Percentiles rank a stretch among this genome's conserved stretches.
These are phyloP conservation scores for Madurella mycetomatis DNA, from an alignment of 2,329 filamentous ascomycete species.

Conservation along the genomic window DNA sequence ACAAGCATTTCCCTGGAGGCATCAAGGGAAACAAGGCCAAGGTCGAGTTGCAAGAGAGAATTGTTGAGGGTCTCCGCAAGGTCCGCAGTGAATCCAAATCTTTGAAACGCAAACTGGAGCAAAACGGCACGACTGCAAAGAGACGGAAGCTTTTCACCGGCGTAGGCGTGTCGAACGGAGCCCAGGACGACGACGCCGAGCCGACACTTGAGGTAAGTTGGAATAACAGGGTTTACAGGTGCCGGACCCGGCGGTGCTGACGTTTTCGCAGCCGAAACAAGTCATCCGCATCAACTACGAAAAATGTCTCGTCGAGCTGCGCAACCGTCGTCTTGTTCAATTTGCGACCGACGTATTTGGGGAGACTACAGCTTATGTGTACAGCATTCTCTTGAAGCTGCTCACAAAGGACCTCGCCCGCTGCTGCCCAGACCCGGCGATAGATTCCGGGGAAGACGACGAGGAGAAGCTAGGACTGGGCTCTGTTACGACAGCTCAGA, in stretches of 20 bases:
- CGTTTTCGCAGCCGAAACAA: constrained; percentile 55
- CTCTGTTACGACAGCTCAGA: constrained; percentile 50
- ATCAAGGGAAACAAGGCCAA: constrained; percentile 63
- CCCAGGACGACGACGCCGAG: constrained; percentile 39
- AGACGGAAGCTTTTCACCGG: constrained; percentile 53
- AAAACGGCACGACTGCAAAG: constrained; percentile 42
- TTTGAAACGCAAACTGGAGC: constrained; percentile 49
- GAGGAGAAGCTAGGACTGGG: constrained; percentile 34
- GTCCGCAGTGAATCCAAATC: constrained; percentile 49
- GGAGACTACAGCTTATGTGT: constrained; percentile 70
- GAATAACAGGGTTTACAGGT: neutral
- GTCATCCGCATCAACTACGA: constrained; percentile 79
- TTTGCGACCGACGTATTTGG: constrained; percentile 68
- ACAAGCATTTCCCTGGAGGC: constrained; percentile 47
- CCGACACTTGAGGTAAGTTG: constrained; percentile 48
- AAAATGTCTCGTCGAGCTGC: constrained; percentile 76
- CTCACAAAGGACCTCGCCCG: constrained; percentile 64
- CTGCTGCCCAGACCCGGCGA: constrained; percentile 57
- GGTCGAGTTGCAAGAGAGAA: constrained; percentile 53
- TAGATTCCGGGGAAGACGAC: constrained; percentile 36
- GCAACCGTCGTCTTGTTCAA: constrained; percentile 71
- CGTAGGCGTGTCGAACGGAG: constrained; percentile 34
- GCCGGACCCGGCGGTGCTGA: constrained; percentile 8
- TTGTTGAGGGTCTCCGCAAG: constrained; percentile 50
- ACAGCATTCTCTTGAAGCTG: constrained; percentile 65